A percentile compares a stretch with the other conserved stretches of the same genome.
phyloP scores from a whole-genome alignment of 306 rosid species.

The Glycine tomentella region DNA sequence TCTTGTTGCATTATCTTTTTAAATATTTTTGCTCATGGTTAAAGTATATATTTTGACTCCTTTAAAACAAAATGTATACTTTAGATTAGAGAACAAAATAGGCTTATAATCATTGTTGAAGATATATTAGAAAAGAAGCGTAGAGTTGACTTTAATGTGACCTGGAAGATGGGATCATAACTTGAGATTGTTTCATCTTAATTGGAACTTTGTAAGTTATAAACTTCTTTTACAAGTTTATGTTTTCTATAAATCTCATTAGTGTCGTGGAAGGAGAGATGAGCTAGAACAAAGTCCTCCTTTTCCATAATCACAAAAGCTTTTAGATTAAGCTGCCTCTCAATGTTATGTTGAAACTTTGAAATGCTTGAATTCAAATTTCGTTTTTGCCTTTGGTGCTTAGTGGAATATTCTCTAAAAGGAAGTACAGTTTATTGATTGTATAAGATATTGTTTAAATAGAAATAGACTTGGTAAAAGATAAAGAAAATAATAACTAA shows the following conservation, averaged over 20 bases:
- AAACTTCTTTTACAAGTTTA: neutral
- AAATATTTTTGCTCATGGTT: conserved; percentile 4
- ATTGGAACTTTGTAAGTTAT: neutral
- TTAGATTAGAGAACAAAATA: too few species aligned
- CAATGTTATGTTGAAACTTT: neutral
- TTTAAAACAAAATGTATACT: too few species aligned
- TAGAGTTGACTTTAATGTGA: conserved; percentile 63
- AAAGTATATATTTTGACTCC: neutral
- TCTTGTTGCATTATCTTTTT: neutral
- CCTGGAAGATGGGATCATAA: conserved; percentile 69
- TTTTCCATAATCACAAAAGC: neutral
- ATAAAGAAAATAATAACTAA: too few species aligned
- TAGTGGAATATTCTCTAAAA: too few species aligned
- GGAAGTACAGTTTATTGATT: too few species aligned
- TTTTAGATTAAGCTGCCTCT: neutral
- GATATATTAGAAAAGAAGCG: too few species aligned
- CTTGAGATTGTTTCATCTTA: conserved; percentile 6
- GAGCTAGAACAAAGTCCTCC: conserved; percentile 48
- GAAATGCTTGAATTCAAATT: conserved; percentile 13
- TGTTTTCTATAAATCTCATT: neutral
- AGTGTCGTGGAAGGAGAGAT: conserved; percentile 38
- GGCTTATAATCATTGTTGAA: too few species aligned
- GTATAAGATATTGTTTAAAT: too few species aligned
- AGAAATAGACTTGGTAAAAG: too few species aligned
- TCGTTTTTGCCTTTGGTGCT: neutral